phyloP scores from a whole-genome alignment of 148 eudicot species.

The Nyssa sinensis region DNA sequence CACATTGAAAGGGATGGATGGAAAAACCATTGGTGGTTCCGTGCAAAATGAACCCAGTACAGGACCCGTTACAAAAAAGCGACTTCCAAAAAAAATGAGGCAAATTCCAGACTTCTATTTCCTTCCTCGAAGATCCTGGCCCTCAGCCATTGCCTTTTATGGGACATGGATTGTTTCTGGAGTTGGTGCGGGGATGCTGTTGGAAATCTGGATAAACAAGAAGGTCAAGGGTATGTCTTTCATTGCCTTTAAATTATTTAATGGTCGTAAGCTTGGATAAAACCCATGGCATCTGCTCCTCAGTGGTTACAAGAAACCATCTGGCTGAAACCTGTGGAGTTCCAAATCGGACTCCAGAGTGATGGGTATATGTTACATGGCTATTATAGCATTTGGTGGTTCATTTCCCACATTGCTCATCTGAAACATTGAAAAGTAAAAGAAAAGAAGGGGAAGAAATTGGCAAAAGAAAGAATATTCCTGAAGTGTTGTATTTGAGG shows the following conservation, averaged over 20 bases:
- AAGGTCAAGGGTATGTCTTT: conserved; percentile 56
- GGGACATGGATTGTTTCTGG: conserved; percentile 65
- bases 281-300: not conserved
- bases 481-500: not conserved
- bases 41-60: conserved; percentile 24
- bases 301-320: not conserved
- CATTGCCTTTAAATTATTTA: not conserved
- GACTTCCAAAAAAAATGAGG: conserved; percentile 47
- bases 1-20: conserved; percentile 44
- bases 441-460: not conserved
- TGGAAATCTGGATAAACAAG: conserved; percentile 67
- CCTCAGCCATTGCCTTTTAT: conserved; percentile 49
- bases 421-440: not conserved
- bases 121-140: conserved; percentile 61
- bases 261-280: not conserved
- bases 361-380: not conserved
- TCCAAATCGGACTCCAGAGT: not conserved
- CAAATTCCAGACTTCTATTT: conserved; percentile 65
- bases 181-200: conserved; percentile 72
- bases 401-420: not conserved
- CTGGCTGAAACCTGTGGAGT: not conserved
- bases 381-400: not conserved
- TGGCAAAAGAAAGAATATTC: not conserved
- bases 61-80: conserved; percentile 42
- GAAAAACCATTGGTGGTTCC: conserved; percentile 49